Conservation (phyloP, 1,284 basidiomycete genomes). For the Tilletia indica region DNA sequence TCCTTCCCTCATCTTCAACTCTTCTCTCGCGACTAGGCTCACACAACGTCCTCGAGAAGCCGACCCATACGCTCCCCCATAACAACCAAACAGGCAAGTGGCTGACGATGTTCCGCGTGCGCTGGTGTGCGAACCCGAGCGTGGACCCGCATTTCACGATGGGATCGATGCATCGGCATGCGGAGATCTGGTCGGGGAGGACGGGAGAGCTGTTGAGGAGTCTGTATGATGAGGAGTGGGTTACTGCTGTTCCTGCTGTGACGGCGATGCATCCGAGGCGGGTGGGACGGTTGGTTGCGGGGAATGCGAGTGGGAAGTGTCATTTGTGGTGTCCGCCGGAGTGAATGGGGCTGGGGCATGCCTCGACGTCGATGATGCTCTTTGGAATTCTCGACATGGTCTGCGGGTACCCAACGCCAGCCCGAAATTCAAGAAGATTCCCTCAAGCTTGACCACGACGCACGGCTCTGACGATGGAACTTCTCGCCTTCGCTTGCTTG, state of each 20-base stretch:
- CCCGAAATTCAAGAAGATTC: no score
- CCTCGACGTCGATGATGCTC: no score
- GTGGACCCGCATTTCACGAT: constrained; percentile 48
- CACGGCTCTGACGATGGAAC: no score
- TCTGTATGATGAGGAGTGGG: constrained; percentile 46
- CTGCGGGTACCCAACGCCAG: no score
- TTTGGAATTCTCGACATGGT: no score
- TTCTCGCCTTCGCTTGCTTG: no score
- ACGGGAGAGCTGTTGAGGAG: constrained; percentile 41
- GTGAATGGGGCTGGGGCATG: no score
- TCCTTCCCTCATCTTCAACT: neutral
- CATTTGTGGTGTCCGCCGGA: constrained; percentile 32
- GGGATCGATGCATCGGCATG: constrained; percentile 48
- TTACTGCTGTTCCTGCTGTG: constrained; percentile 53
- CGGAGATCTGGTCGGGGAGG: constrained; percentile 42
- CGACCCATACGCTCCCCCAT: constrained; percentile 35
- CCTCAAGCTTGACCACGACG: no score
- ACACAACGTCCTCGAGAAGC: constrained; percentile 32
- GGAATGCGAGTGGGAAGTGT: constrained; percentile 46
- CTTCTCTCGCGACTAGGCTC: neutral
- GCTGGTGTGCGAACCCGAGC: constrained; percentile 43
- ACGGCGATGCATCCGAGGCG: constrained; percentile 45
- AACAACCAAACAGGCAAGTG: constrained; percentile 55
- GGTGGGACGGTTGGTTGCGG: constrained; percentile 39
- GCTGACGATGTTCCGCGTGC: constrained; percentile 53